A percentile compares a stretch with the other conserved stretches of the same genome.
Conservation (phyloP, 768 basidiomycete species). For the Tylopilus balloui region DNA sequence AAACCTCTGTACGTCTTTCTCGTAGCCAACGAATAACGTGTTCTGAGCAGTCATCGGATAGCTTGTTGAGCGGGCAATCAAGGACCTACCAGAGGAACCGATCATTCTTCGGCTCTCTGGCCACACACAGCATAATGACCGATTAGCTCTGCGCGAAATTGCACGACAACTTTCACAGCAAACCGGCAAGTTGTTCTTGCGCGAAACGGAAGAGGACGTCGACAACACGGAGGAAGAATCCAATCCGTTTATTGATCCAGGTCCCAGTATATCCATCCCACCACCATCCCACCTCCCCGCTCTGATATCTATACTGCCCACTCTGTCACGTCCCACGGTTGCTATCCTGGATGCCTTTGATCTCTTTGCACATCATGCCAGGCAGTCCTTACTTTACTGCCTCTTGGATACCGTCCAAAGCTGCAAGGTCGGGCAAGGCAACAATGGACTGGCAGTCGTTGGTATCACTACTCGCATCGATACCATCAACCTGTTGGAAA, state of each 20-base stretch:
- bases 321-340: constrained; percentile 73
- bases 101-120: constrained; percentile 83
- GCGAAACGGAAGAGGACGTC: constrained; percentile 28
- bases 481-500: constrained; percentile 85
- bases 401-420: constrained; percentile 92
- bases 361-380: constrained; percentile 84
- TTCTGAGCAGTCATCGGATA: constrained; percentile 25
- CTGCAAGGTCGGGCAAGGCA: constrained; percentile 55
- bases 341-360: constrained; percentile 91
- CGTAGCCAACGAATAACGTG: not conserved
- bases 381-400: constrained; percentile 92
- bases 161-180: constrained; percentile 78
- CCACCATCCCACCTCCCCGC: constrained; percentile 69
- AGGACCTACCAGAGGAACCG: constrained; percentile 43
- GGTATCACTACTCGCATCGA: constrained; percentile 87
- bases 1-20: constrained; percentile 54
- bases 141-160: constrained; percentile 88
- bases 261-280: constrained; percentile 41
- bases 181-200: constrained; percentile 58
- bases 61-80: constrained; percentile 60
- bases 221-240: constrained; percentile 38
- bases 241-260: constrained; percentile 48
- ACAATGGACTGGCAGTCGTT: constrained; percentile 75
- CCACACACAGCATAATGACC: constrained; percentile 79
- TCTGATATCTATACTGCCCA: constrained; percentile 72